Percentiles rank a stretch among this genome's conserved stretches.
Evolutionary conservation across 768 basidiomycete species (phyloP).

Genomic region (Goffeauzyma gilvescens): DNA sequence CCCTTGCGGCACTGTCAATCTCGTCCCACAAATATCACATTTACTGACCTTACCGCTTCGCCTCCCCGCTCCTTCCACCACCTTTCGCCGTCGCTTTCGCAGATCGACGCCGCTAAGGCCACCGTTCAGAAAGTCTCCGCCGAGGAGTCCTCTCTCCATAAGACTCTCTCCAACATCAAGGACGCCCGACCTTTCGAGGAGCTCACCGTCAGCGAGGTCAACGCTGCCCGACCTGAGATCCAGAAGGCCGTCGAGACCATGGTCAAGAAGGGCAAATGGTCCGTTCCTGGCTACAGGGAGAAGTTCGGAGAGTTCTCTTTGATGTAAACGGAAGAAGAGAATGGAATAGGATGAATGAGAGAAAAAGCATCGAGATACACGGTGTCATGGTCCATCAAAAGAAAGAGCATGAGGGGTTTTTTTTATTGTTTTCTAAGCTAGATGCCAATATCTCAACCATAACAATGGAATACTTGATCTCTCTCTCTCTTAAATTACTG

Average conservation of each 20-base stretch:
- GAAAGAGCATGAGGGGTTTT: too few relatives aligned
- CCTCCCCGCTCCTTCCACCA: too few relatives aligned
- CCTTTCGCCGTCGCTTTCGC: too few relatives aligned
- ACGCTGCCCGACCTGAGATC: constrained; percentile 80
- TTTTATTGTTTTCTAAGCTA: too few relatives aligned
- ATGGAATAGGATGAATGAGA: neutral
- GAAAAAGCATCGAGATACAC: too few relatives aligned
- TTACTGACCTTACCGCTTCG: too few relatives aligned
- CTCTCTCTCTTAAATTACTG: too few relatives aligned
- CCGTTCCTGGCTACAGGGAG: constrained; percentile 70
- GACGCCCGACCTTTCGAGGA: constrained; percentile 94
- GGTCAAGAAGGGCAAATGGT: constrained; percentile 15
- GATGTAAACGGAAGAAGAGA: constrained; percentile 40
- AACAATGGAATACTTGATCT: too few relatives aligned
- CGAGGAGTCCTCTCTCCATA: constrained; percentile 77
- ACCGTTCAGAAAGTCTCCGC: constrained; percentile 75
- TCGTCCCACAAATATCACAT: too few relatives aligned
- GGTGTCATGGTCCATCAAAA: too few relatives aligned
- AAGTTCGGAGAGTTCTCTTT: constrained; percentile 88
- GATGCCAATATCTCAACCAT: too few relatives aligned
- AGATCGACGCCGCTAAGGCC: constrained; percentile 77
- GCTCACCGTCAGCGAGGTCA: constrained; percentile 79
- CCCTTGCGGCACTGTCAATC: too few relatives aligned
- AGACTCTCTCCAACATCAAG: constrained; percentile 89
- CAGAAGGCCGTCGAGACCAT: constrained; percentile 56